These are phyloP conservation scores for Chiua virens DNA, from an alignment of 768 basidiomycete species.

Conservation along the genomic window DNA sequence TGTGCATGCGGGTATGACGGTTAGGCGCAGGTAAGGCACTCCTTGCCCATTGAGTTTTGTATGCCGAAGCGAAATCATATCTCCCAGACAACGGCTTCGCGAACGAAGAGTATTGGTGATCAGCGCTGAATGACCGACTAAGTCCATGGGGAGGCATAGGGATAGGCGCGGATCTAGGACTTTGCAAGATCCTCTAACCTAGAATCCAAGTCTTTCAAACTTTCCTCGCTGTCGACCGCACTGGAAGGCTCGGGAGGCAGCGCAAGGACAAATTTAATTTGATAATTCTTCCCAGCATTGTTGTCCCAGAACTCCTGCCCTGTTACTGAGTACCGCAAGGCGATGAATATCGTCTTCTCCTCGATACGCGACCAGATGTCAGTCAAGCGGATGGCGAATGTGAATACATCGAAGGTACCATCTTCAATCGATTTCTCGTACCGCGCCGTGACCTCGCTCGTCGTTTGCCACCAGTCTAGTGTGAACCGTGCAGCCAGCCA, in stretches of 20 bases:
- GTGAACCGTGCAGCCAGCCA: conserved; percentile 89
- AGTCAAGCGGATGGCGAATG: conserved; percentile 71
- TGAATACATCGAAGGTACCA: conserved; percentile 65
- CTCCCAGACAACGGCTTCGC: conserved; percentile 48
- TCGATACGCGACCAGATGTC: conserved; percentile 78
- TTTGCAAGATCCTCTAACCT: conserved; percentile 67
- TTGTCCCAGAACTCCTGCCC: conserved; percentile 93
- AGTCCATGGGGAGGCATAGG: conserved; percentile 12
- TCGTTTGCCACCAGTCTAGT: conserved; percentile 94
- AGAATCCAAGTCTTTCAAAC: conserved; percentile 61
- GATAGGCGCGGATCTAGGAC: conserved; percentile 22
- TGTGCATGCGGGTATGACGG: conserved; percentile 42
- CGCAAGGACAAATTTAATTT: conserved; percentile 56
- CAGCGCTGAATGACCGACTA: conserved; percentile 30
- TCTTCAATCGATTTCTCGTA: conserved; percentile 47
- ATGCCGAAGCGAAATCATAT: conserved; percentile 57
- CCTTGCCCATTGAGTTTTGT: conserved; percentile 39
- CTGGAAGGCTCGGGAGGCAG: conserved; percentile 26
- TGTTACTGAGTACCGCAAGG: conserved; percentile 67
- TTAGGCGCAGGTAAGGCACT: neutral
- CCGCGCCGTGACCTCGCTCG: conserved; percentile 84
- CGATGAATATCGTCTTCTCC: conserved; percentile 80
- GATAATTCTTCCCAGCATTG: conserved; percentile 77
- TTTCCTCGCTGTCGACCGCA: conserved; percentile 38
- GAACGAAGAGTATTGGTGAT: conserved; percentile 20